phyloP scores from a whole-genome alignment of 2,329 filamentous ascomycete species.

The Fusarium anguioides region DNA sequence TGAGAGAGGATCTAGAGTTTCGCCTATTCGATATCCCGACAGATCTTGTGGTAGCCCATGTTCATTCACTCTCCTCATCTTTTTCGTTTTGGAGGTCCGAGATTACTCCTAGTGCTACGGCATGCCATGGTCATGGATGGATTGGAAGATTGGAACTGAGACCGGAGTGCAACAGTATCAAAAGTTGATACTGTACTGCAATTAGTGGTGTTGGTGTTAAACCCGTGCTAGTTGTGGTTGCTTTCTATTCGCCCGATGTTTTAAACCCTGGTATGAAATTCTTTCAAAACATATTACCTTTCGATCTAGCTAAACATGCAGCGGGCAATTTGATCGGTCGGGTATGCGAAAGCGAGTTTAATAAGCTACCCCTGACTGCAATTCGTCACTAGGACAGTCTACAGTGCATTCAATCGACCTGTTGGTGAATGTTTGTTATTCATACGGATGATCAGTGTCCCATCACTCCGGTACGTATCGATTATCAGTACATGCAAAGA shows the following conservation, averaged over 20 bases:
- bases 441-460: background rate
- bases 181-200: background rate
- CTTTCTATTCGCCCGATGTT: slow-evolving; percentile 8
- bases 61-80: background rate
- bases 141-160: slow-evolving; percentile 15
- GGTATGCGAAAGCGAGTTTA: slow-evolving; percentile 12
- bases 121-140: slow-evolving; percentile 7
- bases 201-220: slow-evolving; percentile 1
- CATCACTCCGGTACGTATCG: slow-evolving; percentile 3
- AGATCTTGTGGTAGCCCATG: slow-evolving; percentile 24
- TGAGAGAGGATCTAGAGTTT: slow-evolving; percentile 27
- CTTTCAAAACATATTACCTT: background rate
- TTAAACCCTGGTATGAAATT: slow-evolving; percentile 23
- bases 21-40: slow-evolving; percentile 31
- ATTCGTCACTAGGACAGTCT: too few species aligned
- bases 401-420: too few species aligned
- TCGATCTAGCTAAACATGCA: slow-evolving; percentile 1
- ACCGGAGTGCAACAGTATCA: background rate
- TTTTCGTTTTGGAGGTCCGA: slow-evolving; percentile 11
- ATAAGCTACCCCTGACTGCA: slow-evolving; percentile 1
- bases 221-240: background rate
- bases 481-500: background rate
- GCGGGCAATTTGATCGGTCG: slow-evolving; percentile 1
- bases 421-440: background rate
- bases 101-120: slow-evolving; percentile 22